A percentile compares a stretch with the other conserved stretches of the same genome.
phyloP scores from a whole-genome alignment of 768 basidiomycete species.

The Boletus tylopilopsis region DNA sequence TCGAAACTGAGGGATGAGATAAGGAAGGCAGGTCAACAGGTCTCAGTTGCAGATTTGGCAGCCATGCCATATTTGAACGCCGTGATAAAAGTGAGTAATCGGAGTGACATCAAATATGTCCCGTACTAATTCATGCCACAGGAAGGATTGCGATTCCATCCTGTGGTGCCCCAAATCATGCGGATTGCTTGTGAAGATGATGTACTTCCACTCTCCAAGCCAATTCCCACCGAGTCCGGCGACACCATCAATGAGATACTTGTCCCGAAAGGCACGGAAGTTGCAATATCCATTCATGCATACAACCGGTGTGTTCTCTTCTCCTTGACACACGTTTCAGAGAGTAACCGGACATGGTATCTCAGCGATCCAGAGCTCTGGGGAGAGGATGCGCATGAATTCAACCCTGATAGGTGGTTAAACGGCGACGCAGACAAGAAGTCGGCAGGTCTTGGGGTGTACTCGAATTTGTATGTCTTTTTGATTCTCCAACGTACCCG shows the following conservation, averaged over 20 bases:
- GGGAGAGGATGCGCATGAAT: constrained; percentile 23
- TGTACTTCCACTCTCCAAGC: constrained; percentile 52
- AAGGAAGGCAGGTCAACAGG: not conserved
- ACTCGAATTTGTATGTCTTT: constrained; percentile 6
- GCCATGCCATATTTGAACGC: constrained; percentile 44
- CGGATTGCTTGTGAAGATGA: constrained; percentile 52
- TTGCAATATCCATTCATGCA: constrained; percentile 46
- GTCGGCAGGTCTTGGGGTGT: constrained; percentile 11
- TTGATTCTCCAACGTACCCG: not conserved
- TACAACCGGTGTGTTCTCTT: constrained; percentile 46
- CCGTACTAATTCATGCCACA: no score
- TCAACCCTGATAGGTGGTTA: constrained; percentile 10
- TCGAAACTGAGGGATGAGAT: constrained; percentile 45
- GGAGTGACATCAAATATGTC: no score
- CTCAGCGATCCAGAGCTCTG: constrained; percentile 16
- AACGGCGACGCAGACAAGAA: not conserved
- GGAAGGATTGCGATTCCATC: constrained; percentile 46
- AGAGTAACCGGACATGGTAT: not conserved
- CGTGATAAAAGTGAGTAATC: constrained; percentile 30
- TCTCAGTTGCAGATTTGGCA: constrained; percentile 39
- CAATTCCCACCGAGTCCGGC: constrained; percentile 45
- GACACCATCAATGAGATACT: constrained; percentile 41
- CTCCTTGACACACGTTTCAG: not conserved
- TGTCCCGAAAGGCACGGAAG: constrained; percentile 46
- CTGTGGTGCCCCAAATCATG: constrained; percentile 48